Base-by-base conservation (phyloP, 176 grass and related monocot genomes). In the Cenchrus purpureus region DNA sequence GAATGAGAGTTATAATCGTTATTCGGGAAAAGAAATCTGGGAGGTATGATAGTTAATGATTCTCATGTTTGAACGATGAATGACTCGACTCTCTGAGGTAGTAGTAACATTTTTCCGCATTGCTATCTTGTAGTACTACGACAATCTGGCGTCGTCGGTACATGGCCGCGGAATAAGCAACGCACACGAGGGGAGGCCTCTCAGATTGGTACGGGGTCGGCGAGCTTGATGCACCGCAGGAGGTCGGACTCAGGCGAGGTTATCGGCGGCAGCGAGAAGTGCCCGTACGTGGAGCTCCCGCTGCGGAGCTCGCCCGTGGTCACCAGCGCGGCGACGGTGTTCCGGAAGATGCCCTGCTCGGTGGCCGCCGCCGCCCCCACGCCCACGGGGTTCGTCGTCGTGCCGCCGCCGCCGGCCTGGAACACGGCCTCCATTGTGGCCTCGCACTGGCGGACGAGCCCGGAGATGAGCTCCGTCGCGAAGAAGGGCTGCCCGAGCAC, bases 401-500 rank as follows among this genome's bases (percentile, higher is more conserved):
- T 11, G 28, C 19, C 44, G 6, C 5, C 57, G 13, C 31, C 31
- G 31, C 19, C 50, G 29, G 63, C 64, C 17, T 81, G 28, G 70
- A 97, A 93, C 17, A 93, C 40, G 13, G 84, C 57, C 22, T 95
- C 89, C 82, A 93, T 93, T 19, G 86, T 91, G 8, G 45, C 43
- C 85, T 97, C 92, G 46, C 95, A 97, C 12, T 95, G 87, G 59
- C 73, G 92, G 55, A 91, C 85, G 54, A 98, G 82, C 73, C 84
- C 82, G 19, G 92, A 95, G 56, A 95, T 83, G 76, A 91, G 82
- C 72, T 98, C 95, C 5, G 92, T 98, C 8, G 79, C 89, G 87
- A 95, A 98, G 91, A 97, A 97, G 55, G 92, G 95, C 84, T 97
- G 95, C 48, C 81, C 57, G 69, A 95, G 81, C 54, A 93, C 87